phyloP scores from a whole-genome alignment of 2,329 filamentous ascomycete species.

The Pseudogymnoascus sp. region DNA sequence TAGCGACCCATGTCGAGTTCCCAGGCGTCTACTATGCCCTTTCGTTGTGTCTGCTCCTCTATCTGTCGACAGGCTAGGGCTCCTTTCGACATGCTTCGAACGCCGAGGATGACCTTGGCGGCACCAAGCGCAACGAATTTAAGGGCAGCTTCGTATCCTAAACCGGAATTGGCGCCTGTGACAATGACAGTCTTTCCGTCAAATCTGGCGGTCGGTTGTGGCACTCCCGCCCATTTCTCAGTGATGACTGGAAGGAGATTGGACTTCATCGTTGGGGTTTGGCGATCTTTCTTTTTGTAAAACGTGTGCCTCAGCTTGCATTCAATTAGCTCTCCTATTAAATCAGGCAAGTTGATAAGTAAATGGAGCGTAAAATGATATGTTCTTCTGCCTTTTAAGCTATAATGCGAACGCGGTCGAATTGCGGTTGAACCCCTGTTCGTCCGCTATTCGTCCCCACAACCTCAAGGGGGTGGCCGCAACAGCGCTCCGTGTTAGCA shows the following conservation, averaged over 20 bases:
- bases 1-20: slow-evolving; percentile 17
- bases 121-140: slow-evolving; percentile 32
- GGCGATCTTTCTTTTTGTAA: background rate
- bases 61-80: slow-evolving; percentile 28
- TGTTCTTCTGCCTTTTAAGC: background rate
- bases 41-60: slow-evolving; percentile 15
- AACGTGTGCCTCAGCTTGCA: background rate
- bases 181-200: slow-evolving; percentile 27
- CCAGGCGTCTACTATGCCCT: slow-evolving; percentile 17
- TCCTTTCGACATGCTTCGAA: slow-evolving; percentile 31
- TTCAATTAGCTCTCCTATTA: background rate
- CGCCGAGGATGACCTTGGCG: slow-evolving; percentile 35
- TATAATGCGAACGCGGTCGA: background rate
- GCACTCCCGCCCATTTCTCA: background rate
- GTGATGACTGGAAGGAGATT: background rate
- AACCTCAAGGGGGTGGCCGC: background rate
- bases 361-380: background rate
- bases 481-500: background rate
- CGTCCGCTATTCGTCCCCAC: background rate
- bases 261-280: background rate
- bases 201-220: slow-evolving; percentile 13
- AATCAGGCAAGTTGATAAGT: background rate
- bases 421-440: background rate
- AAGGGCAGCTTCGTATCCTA: slow-evolving; percentile 35
- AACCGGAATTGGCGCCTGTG: slow-evolving; percentile 38